Evolutionary conservation across 2,329 filamentous ascomycete genomes (phyloP).

Genomic region (Incumbomyces lentus): DNA sequence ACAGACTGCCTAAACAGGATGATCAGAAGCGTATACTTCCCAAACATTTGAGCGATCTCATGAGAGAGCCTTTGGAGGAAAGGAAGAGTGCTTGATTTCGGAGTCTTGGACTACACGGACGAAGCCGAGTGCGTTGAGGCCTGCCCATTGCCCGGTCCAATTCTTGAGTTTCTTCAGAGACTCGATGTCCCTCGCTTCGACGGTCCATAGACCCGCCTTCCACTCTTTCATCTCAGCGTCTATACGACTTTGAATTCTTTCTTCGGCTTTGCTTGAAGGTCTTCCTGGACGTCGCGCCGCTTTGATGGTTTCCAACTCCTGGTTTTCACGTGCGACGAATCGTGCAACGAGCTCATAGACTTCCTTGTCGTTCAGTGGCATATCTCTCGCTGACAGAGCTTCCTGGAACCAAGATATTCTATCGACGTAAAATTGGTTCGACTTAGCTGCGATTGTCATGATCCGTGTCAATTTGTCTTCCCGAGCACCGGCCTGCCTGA

Average conservation of each 20-base stretch:
- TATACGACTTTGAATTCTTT: constrained; percentile 62
- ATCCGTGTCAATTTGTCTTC: constrained; percentile 74
- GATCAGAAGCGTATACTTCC: neutral
- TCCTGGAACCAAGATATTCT: constrained; percentile 60
- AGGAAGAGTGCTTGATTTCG: constrained; percentile 56
- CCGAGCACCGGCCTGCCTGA: constrained; percentile 68
- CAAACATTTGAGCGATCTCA: constrained; percentile 22
- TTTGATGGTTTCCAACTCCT: constrained; percentile 37
- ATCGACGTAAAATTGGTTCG: constrained; percentile 62
- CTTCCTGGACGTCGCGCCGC: constrained; percentile 69
- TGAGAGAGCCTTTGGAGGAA: constrained; percentile 58
- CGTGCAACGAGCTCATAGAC: constrained; percentile 45
- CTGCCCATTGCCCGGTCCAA: constrained; percentile 80
- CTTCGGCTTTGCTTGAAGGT: constrained; percentile 66
- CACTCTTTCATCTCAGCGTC: constrained; percentile 67
- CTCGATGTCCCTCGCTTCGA: constrained; percentile 60
- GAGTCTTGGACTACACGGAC: constrained; percentile 61
- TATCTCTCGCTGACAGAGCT: constrained; percentile 30
- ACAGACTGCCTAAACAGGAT: too few species aligned
- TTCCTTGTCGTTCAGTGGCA: constrained; percentile 27
- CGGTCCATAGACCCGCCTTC: constrained; percentile 67
- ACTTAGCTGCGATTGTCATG: constrained; percentile 57
- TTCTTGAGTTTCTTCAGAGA: constrained; percentile 55
- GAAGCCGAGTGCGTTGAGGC: constrained; percentile 66
- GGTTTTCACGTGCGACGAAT: constrained; percentile 33